phyloP scores from a whole-genome alignment of 805 yeast species.

The Ogataea trehaloabstinens region DNA sequence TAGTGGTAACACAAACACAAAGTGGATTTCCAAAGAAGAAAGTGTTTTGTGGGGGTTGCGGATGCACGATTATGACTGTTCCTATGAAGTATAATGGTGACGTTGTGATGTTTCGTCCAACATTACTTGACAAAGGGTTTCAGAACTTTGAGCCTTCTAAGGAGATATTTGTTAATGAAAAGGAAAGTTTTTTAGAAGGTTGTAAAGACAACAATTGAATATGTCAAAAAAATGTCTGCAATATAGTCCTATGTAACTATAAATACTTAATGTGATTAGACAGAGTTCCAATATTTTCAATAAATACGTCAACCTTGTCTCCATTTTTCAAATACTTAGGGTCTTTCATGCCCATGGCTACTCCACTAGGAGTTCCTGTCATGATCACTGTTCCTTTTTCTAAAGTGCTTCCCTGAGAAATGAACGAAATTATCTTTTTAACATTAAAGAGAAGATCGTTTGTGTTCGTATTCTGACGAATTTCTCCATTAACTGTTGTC shows the following conservation, averaged over 20 bases:
- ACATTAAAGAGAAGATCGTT: constrained; percentile 49
- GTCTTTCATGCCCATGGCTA: constrained; percentile 40
- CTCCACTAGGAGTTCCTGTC: constrained; percentile 59
- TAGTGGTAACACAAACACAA: constrained; percentile 1
- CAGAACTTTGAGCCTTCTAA: constrained; percentile 1
- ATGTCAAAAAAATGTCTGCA: background rate
- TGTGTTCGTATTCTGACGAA: constrained; percentile 44
- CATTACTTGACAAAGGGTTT: constrained; percentile 2
- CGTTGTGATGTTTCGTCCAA: constrained; percentile 1
- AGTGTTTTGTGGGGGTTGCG: constrained; percentile 6
- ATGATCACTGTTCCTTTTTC: constrained; percentile 53
- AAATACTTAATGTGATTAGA: constrained; percentile 31
- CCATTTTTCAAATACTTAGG: constrained; percentile 43
- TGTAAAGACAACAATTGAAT: background rate
- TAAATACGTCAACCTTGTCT: constrained; percentile 40
- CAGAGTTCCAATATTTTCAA: constrained; percentile 44
- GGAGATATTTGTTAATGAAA: constrained; percentile 1
- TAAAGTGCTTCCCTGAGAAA: constrained; percentile 51
- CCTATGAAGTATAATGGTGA: constrained; percentile 1
- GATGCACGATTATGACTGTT: constrained; percentile 4
- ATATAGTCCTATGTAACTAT: background rate
- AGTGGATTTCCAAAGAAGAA: constrained; percentile 6
- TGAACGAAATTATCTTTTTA: constrained; percentile 41
- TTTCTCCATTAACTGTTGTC: constrained; percentile 46
- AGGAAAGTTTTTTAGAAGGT: constrained; percentile 1